Base-by-base conservation (phyloP, 805 yeast species). In the Saccharomycopsis fermentans region DNA sequence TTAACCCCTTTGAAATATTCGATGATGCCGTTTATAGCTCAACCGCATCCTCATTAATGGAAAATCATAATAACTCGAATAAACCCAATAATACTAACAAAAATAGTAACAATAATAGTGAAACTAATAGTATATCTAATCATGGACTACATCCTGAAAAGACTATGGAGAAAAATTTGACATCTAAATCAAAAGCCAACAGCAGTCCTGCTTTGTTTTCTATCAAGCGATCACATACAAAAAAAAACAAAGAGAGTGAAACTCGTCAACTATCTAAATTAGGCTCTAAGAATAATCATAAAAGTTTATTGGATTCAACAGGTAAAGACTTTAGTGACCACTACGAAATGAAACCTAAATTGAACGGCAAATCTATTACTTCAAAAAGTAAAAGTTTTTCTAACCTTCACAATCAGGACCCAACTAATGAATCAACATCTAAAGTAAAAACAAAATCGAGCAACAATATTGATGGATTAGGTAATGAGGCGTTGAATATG, bases 1-100 rank as follows among this genome's bases (percentile, higher is more conserved):
- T 81, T 0, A 84, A 81, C 67, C 79, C 87, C 0, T 84, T 76
- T 67, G 89, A 84, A 63, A 76, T 84, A 2, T 75, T 83, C 55
- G 89, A 84, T 67, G 89, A 84, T 64, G 83, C 86, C 1, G 75
- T 81, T 35, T 83, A 83, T 35, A 60, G 58, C 35, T 55, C 53
- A 24, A 54, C 52, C 11, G 58, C 58, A 8, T 50, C 26, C 17
- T 54, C 57, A n/a, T 48, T 51, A n/a, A 50, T 51, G 43, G 32
- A 37, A 21, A 50, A 50, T 21, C 29, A 43, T 27, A 16, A 50
- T 17, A 26, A 2, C 34, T 16, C 16, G 26, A 37, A 48, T 29
- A 40, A 57, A 32, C 39, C 16, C 17, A 26, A 32, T 17, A 47
- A 34, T 35, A 5, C 37, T 14, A 26, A 24, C 8, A 29, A 51